Evolutionary conservation across 768 basidiomycete genomes (phyloP), one percentile per base, ranked within the genome.

Genomic region (Tricholoma bakamatsutake): DNA sequence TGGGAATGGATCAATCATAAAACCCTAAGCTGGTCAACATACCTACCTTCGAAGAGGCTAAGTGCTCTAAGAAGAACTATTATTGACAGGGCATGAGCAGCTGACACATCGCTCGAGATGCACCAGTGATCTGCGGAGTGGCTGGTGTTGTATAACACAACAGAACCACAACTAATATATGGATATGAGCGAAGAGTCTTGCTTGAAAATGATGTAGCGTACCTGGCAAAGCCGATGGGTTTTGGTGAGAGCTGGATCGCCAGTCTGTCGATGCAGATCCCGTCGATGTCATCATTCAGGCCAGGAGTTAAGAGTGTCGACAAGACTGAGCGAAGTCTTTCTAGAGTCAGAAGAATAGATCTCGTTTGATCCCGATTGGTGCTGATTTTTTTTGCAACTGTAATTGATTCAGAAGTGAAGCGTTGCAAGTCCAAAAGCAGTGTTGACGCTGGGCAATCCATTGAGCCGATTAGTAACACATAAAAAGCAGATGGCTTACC

Each of bases 61-160:
- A 93, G 80, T 1, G 83, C 80, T 40, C 87, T 82, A 5, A 96
- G 77, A 13, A 89, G 67, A 5, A 84, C 76, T 4, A 85, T 69
- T 45, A 96, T 81, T 0, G 80, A 79, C 4, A 95, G 66, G 4
- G 86, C 80, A 12, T 88, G 78, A 2, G 81, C 76, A 0, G 93
- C 90, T 2, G 93, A 88, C 1, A 81, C 79, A 33, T 80, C 72
- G 0, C 80, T 72, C 0, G 93, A 94, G 17, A 91, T 69, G n/a
- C 78, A 80, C 93, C 95, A 97, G 0, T 72, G 67, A 35, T 80
- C 78, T 27, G 63, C 67, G 5, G 80, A 59, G 33, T 61, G 59
- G 5, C 66, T 62, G 3, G 63, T 67, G 0, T 67, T 64, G 60
- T 80, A 81, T 35, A 83, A 50, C 0, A 76, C 75, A 17, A 74